A percentile compares a stretch with the other conserved stretches of the same genome.
Evolutionary conservation across 495 filamentous ascomycete genomes (phyloP).

Genomic region (Sporormia fimetaria): DNA sequence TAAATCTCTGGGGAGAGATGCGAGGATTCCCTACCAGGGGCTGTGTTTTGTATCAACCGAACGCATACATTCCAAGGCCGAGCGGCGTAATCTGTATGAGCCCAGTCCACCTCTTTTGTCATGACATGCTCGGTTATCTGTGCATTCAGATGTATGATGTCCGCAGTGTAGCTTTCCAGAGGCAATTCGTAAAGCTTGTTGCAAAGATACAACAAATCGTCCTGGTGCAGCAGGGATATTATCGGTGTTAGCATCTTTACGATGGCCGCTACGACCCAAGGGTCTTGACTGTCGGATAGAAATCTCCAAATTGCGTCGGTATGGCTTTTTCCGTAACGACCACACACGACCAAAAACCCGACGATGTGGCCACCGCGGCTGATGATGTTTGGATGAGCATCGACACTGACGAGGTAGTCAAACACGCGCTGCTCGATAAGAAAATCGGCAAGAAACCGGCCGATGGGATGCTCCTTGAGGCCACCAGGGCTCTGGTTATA

Average conservation of each 20-base stretch:
- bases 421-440: conserved; percentile 60
- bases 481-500: conserved; percentile 35
- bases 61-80: conserved; percentile 19
- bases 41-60: conserved; percentile 22
- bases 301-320: conserved; percentile 80
- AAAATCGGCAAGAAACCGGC: conserved; percentile 52
- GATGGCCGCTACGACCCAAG: conserved; percentile 68
- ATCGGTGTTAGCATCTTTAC: conserved; percentile 63
- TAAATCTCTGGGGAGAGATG: conserved; percentile 12
- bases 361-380: conserved; percentile 69
- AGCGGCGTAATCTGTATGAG: background rate
- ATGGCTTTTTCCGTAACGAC: conserved; percentile 56
- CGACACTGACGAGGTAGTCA: conserved; percentile 78
- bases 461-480: conserved; percentile 42
- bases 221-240: conserved; percentile 45
- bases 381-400: conserved; percentile 86
- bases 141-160: conserved; percentile 36
- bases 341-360: conserved; percentile 76
- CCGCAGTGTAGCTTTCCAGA: conserved; percentile 45
- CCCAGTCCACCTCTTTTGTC: conserved; percentile 26
- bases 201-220: conserved; percentile 56
- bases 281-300: conserved; percentile 70
- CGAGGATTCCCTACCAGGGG: conserved; percentile 12
- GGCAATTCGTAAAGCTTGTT: conserved; percentile 61
- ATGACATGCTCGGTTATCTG: conserved; percentile 6